A percentile compares a stretch with the other conserved stretches of the same genome.
phyloP scores from a whole-genome alignment of 768 basidiomycete genomes.

The Tulasnella sp. region DNA sequence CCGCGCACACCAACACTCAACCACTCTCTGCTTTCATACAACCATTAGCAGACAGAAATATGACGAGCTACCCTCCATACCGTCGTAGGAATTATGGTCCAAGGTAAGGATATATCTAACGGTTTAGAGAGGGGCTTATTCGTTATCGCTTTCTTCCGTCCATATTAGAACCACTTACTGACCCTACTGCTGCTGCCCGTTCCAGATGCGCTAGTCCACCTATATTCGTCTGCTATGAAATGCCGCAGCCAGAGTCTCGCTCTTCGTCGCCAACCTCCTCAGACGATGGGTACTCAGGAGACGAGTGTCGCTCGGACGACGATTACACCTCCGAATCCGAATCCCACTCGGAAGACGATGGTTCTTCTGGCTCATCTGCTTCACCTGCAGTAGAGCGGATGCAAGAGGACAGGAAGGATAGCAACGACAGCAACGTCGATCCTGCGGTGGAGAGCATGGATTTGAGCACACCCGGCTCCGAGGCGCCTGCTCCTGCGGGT shows the following conservation, averaged over 20 bases:
- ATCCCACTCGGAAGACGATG: constrained; percentile 66
- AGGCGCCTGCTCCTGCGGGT: neutral
- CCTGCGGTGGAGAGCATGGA: constrained; percentile 32
- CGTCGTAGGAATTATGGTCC: constrained; percentile 15
- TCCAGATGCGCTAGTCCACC: constrained; percentile 18
- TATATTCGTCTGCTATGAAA: constrained; percentile 18
- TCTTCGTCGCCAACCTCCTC: constrained; percentile 15
- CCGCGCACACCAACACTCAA: neutral
- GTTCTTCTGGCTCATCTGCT: constrained; percentile 31
- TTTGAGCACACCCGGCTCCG: neutral
- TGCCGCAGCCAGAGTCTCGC: constrained; percentile 14
- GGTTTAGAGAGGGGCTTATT: neutral
- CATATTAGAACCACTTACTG: neutral
- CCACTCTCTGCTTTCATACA: neutral
- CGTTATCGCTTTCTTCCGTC: neutral
- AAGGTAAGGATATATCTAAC: neutral
- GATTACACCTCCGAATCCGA: constrained; percentile 42
- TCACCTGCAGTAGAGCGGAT: constrained; percentile 5
- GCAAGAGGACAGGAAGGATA: constrained; percentile 29
- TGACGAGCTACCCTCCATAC: constrained; percentile 6
- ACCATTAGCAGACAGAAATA: neutral
- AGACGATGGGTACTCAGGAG: constrained; percentile 39
- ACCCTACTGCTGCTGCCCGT: neutral
- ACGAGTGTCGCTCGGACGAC: constrained; percentile 38
- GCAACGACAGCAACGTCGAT: constrained; percentile 41